Evolutionary conservation across 2,329 filamentous ascomycete species (phyloP).

Genomic region (Pseudogymnoascus sp.): DNA sequence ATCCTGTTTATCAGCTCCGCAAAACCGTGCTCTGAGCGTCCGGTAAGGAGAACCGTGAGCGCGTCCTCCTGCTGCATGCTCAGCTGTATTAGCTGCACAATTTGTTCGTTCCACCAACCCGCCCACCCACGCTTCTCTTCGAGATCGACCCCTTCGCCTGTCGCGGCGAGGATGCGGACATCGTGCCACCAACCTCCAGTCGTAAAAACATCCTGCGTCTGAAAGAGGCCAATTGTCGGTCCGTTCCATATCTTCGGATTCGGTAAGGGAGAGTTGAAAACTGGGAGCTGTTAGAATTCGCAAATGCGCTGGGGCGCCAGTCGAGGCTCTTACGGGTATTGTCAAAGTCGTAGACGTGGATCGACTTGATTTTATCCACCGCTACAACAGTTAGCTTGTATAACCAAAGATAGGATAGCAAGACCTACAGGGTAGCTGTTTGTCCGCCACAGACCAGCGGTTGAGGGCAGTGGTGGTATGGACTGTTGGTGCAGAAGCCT

Average conservation of each 20-base stretch:
- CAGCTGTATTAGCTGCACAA: conserved; percentile 70
- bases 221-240: conserved; percentile 66
- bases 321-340: conserved; percentile 64
- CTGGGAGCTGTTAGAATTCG: conserved; percentile 34
- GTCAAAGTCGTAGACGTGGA: conserved; percentile 97
- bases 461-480: conserved; percentile 65
- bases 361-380: conserved; percentile 60
- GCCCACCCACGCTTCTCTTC: conserved; percentile 82
- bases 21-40: conserved; percentile 71
- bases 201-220: conserved; percentile 65
- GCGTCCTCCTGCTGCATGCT: conserved; percentile 79
- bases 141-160: conserved; percentile 69
- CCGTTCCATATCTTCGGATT: conserved; percentile 83
- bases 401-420: background rate
- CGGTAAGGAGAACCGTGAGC: conserved; percentile 78
- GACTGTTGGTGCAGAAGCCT: conserved; percentile 12
- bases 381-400: conserved; percentile 32
- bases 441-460: conserved; percentile 74
- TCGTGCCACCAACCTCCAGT: conserved; percentile 98
- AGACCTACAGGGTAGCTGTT: conserved; percentile 56
- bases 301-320: conserved; percentile 6
- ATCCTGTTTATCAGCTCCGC: conserved; percentile 75
- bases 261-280: conserved; percentile 85
- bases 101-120: conserved; percentile 94
- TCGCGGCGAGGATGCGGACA: conserved; percentile 72